Base-by-base conservation (phyloP, 2,329 filamentous ascomycete genomes). In the Hypoxylon sp. region DNA sequence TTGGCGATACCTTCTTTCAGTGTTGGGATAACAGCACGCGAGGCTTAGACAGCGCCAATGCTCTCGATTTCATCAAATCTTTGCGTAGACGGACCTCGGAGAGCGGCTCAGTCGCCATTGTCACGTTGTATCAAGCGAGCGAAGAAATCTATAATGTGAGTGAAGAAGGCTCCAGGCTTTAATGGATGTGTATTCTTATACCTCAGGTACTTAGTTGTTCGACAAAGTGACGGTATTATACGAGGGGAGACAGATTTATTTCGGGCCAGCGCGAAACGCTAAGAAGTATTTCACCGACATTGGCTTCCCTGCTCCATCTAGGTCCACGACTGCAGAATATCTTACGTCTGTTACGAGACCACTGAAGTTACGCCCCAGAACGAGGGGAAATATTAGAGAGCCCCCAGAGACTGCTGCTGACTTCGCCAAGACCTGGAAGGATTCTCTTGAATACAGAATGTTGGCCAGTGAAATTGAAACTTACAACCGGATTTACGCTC, bases 21-120 rank as follows among this genome's bases (percentile, higher is more conserved):
- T 62, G 50, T 78, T 67, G 63, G 63, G 63, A 66, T 9, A 66
- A 66, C 16, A 62, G 85, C 32, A 92, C 90, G 16, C 84, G 90
- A 78, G 90, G 90, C 77, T 82, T 92, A 23, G 90, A 92, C 77
- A 89, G 85, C 27, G 89, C 89, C 76, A 92, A 91, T 76, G 90
- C 90, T 55, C 84, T 91, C 62, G 89, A 91, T 77, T 92, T 92
- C 75, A 88, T 86, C 78, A 88, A 87, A 78, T 90, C 88, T 0
- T 81, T 92, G 5, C 85, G 88, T 11, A 9, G 60, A 5, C 85
- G 88, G 11, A 12, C 60, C 12, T 58, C 63, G n/a, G 67, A 54
- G 67, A 19, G 9, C 50, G 37, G 82, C 90, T 50, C 53, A 30
- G 2, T 56, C 34, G 9, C 68, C 0, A 54, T 63, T 5, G 51